phyloP scores from a whole-genome alignment of 2,329 filamentous ascomycete genomes.

The Curvularia verruculosa region DNA sequence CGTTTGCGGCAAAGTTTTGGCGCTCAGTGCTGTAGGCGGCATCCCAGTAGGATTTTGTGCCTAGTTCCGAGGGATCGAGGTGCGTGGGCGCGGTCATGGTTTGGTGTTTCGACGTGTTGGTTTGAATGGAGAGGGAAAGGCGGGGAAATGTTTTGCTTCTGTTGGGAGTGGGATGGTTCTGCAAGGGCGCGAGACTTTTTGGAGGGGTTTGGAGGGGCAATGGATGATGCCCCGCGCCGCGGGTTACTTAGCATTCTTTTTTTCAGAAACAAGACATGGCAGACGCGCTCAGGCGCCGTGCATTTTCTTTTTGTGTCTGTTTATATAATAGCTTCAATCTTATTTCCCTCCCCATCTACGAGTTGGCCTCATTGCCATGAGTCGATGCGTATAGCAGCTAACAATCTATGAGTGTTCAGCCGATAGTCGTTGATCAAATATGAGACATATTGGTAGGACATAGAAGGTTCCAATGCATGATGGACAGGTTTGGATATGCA shows the following conservation, averaged over 20 bases:
- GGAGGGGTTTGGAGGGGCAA: constrained; percentile 2
- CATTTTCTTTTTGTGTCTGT: neutral
- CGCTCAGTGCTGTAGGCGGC: constrained; percentile 74
- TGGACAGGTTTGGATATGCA: neutral
- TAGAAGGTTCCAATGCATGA: neutral
- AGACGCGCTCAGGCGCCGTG: neutral
- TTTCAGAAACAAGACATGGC: neutral
- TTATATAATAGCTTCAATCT: neutral
- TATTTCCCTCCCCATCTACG: neutral
- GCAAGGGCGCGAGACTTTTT: neutral
- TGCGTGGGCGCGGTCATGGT: constrained; percentile 32
- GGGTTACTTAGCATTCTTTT: neutral
- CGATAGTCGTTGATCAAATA: neutral
- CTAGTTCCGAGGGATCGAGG: constrained; percentile 78
- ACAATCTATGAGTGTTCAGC: neutral
- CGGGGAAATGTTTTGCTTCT: neutral
- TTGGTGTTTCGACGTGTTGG: neutral
- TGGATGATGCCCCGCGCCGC: neutral
- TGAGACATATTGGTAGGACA: neutral
- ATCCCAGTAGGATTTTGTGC: constrained; percentile 74
- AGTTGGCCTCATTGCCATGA: neutral
- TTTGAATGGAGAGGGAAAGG: neutral
- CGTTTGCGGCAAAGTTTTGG: constrained; percentile 72
- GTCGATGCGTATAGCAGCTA: neutral
- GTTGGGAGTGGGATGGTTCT: neutral